Evolutionary conservation across 768 basidiomycete species (phyloP), one percentile per base, ranked within the genome.

Genomic region (Leccinum pellstonianum): DNA sequence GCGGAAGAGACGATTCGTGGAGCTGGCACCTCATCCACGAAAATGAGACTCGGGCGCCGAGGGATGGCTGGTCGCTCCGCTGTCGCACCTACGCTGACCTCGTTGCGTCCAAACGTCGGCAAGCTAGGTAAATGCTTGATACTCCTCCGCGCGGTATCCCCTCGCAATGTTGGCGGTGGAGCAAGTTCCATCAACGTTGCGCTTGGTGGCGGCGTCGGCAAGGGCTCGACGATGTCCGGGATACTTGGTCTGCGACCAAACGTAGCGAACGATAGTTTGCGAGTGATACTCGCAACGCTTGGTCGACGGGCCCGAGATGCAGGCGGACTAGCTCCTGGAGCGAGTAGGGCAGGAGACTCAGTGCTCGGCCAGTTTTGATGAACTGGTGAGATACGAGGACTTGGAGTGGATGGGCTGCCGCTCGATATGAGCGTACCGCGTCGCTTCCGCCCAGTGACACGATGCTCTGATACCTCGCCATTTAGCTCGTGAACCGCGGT

Each of bases 181-280:
- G 70, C 65, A 19, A 69, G 70, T 7, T 61, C 54, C 15, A 37
- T 57, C 7, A 57, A 8, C 8, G 29, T 63, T 25, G 64, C 35
- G 21, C 62, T 66, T 7, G 19, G 60, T 11, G 72, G 65, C 3
- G 55, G 64, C 19, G 65, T 58, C 12, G 66, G 68, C 21, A 66
- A 38, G 27, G 64, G 62, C 38, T 70, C 58, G 14, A 25, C 53
- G 53, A 68, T 55, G n/a, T 70, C 72, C 19, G 60, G 47, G 21
- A 66, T 15, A 10, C 71, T 74, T 2, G 64, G 65, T 55, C 63
- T 62, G 21, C 73, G 73, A 49, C 57, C 46, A 31, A 72, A 72
- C 23, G 63, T 65, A n/a, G 64, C 67, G 47, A 73, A 72, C 11
- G 71, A 74, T 15, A 74, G 41, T 55, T 72, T 73, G n/a, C 68